These are phyloP conservation scores for Moniliella sp. DNA, from an alignment of 1,284 basidiomycete genomes.

Conservation along the genomic window DNA sequence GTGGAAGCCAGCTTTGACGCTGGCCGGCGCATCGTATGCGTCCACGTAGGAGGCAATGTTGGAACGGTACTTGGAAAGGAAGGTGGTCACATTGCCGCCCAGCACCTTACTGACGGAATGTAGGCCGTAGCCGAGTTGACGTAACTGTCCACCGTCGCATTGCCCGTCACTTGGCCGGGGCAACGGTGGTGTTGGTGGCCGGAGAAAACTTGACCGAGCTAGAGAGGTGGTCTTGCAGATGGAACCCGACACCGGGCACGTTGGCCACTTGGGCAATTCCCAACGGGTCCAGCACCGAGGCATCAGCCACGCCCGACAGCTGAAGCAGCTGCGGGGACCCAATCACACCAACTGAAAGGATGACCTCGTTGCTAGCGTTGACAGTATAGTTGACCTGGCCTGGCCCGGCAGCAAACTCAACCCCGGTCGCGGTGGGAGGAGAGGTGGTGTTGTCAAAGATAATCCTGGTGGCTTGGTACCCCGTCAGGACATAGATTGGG, in stretches of 20 bases:
- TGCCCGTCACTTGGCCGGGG: constrained; percentile 5
- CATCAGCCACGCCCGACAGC: constrained; percentile 39
- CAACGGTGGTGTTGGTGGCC: constrained; percentile 5
- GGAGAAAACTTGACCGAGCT: constrained; percentile 10
- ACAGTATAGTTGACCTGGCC: constrained; percentile 10
- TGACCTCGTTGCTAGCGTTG: constrained; percentile 23
- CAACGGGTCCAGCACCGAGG: constrained; percentile 34
- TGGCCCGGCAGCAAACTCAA: constrained; percentile 16
- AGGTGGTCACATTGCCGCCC: not conserved
- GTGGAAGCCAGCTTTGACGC: constrained; percentile 46
- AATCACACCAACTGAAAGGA: constrained; percentile 27
- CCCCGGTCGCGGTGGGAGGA: constrained; percentile 8
- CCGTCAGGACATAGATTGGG: constrained; percentile 22
- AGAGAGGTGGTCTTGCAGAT: constrained; percentile 39
- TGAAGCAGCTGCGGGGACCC: constrained; percentile 39
- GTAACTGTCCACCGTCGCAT: constrained; percentile 10
- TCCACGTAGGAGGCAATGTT: constrained; percentile 34
- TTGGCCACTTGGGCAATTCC: constrained; percentile 36
- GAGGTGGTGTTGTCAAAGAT: constrained; percentile 7
- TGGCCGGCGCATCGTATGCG: constrained; percentile 39
- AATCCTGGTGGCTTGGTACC: constrained; percentile 15
- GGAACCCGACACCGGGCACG: constrained; percentile 38
- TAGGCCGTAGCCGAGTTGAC: constrained; percentile 23
- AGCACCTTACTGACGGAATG: constrained; percentile 10
- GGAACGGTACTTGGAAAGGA: constrained; percentile 1